Base-by-base conservation (phyloP, 345 rosid species). In the Rhizophora mangle region DNA sequence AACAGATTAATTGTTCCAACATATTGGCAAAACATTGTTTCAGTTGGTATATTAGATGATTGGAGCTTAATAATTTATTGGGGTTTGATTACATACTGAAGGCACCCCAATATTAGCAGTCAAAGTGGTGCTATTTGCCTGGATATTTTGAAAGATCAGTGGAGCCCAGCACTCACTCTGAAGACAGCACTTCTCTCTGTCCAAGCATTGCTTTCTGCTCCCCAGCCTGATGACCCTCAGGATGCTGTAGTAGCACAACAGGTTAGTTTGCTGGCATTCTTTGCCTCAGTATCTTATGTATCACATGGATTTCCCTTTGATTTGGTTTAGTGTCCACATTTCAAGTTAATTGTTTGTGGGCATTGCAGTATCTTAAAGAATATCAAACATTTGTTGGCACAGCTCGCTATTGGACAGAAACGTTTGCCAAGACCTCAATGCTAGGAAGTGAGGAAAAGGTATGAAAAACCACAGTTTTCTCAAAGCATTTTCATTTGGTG, bases 81-180 rank as follows among this genome's bases (percentile, higher is more conserved):
- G 24, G 58, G 16, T 34, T 59, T 67, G 29, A 63, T 53, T 8
- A 8, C n/a, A 62, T 60, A 65, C 63, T 75, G 54, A 72, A 96
- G 99, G 99, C 99, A 96, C 69, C 99, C 99, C 10, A 96, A 96
- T 74, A 90, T 92, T 20, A 96, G 99, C 89, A 92, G 99, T 70
- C 99, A 96, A 76, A 96, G 97, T 67, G 99, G 98, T 24, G 99
- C 98, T 29, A 96, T 92, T 66, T 96, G 99, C 83, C 83, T 96
- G 78, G 99, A 96, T 85, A 81, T 96, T 78, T 80, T 96, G 86
- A 92, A 92, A 82, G 99, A 92, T 66, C 99, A 96, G 52, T 96
- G 99, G 99, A 96, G 99, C 82, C 99, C 99, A 5, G 99, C 99
- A 56, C 92, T 96, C 64, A 96, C 99, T 62, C 69, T 96, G 69